Evolutionary conservation across 768 basidiomycete genomes (phyloP).

Genomic region (Psilocybe azurescens): DNA sequence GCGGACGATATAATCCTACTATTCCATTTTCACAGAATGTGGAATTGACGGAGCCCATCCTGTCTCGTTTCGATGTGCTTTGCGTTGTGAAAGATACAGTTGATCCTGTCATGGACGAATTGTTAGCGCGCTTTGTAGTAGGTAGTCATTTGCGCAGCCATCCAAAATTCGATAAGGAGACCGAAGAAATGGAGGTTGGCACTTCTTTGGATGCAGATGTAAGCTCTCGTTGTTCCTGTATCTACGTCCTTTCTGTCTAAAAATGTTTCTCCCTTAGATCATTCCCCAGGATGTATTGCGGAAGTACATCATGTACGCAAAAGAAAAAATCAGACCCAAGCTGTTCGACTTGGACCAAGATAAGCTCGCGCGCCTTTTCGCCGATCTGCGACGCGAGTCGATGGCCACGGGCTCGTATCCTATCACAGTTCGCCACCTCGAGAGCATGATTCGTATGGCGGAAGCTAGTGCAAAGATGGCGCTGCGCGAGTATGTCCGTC

Average conservation of each 20-base stretch:
- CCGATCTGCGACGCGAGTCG: constrained; percentile 95
- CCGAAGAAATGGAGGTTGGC: constrained; percentile 93
- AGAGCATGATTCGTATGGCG: constrained; percentile 99
- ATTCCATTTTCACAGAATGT: constrained; percentile 99
- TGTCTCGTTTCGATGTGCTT: constrained; percentile 97
- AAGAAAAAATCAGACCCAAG: constrained; percentile 92
- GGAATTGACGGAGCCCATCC: constrained; percentile 96
- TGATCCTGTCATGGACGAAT: constrained; percentile 96
- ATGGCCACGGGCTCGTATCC: constrained; percentile 98
- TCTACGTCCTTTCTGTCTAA: constrained; percentile 5
- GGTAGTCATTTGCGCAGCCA: constrained; percentile 95
- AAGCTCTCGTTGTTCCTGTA: constrained; percentile 33
- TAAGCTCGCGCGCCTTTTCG: constrained; percentile 92
- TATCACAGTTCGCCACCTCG: constrained; percentile 96
- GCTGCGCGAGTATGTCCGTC: constrained; percentile 91
- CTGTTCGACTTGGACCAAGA: constrained; percentile 95
- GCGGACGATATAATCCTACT: constrained; percentile 97
- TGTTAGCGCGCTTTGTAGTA: constrained; percentile 97
- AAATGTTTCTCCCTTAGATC: constrained; percentile 55
- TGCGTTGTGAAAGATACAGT: constrained; percentile 98
- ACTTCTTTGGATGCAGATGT: constrained; percentile 92
- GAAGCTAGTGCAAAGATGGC: constrained; percentile 99
- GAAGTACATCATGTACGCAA: constrained; percentile 99
- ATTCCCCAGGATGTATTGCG: constrained; percentile 96
- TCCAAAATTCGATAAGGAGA: constrained; percentile 85